phyloP scores from a whole-genome alignment of 345 rosid genomes.

The Camelina neglecta region DNA sequence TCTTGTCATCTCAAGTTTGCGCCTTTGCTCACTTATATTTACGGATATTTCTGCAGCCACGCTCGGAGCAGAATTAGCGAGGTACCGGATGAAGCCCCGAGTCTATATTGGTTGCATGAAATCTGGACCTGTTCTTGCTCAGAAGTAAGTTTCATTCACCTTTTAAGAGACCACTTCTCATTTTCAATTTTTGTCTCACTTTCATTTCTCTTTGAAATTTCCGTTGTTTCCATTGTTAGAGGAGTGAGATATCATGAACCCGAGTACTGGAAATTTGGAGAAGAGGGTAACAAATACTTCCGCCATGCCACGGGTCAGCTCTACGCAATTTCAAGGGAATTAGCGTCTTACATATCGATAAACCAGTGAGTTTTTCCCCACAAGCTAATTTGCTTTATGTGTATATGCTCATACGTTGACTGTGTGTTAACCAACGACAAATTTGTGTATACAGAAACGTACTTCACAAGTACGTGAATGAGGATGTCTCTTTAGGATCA shows the following conservation, averaged over 20 bases:
- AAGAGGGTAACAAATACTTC: constrained; percentile 92
- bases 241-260: constrained; percentile 98
- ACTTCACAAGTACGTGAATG: constrained; percentile 86
- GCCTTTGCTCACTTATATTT: constrained; percentile 22
- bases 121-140: constrained; percentile 96
- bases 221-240: constrained; percentile 46
- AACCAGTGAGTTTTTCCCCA: constrained; percentile 68
- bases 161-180: constrained; percentile 15
- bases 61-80: constrained; percentile 79
- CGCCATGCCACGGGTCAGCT: constrained; percentile 99
- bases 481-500: constrained; percentile 95
- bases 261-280: constrained; percentile 97
- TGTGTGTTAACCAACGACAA: constrained; percentile 35
- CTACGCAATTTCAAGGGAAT: constrained; percentile 83
- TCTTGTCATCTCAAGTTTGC: constrained; percentile 22
- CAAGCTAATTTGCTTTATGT: background rate
- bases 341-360: constrained; percentile 85
- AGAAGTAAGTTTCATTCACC: constrained; percentile 63
- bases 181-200: constrained; percentile 16
- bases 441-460: constrained; percentile 60
- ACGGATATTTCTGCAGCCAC: constrained; percentile 65
- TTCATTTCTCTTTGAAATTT: constrained; percentile 11
- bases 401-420: background rate
- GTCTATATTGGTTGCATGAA: constrained; percentile 98
- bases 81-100: constrained; percentile 74